Conservation (phyloP, 495 filamentous ascomycete species). For the Hyaloscypha variabilis region DNA sequence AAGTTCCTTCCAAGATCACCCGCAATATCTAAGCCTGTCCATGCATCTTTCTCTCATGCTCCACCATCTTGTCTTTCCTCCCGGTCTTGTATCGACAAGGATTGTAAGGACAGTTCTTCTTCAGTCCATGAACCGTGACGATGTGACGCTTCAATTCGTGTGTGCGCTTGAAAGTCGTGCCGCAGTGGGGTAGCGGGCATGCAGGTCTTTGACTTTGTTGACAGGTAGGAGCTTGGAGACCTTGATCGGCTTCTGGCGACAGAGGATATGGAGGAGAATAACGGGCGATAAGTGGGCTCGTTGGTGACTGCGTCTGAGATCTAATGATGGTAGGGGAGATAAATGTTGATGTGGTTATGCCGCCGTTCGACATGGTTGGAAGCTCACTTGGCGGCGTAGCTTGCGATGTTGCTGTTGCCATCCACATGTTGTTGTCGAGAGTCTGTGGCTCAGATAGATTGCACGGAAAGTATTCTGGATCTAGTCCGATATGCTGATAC, state of each 20-base stretch:
- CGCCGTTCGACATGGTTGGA: neutral
- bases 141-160: slow-evolving; percentile 11
- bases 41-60: slow-evolving; percentile 10
- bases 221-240: neutral
- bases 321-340: neutral
- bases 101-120: slow-evolving; percentile 7
- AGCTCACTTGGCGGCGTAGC: slow-evolving; percentile 9
- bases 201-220: slow-evolving; percentile 9
- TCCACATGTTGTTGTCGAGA: slow-evolving; percentile 12
- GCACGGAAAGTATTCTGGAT: slow-evolving; percentile 8
- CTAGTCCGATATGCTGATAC: slow-evolving; percentile 7
- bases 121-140: slow-evolving; percentile 7
- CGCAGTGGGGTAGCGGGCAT: slow-evolving; percentile 5
- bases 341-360: neutral
- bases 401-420: slow-evolving; percentile 2
- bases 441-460: slow-evolving; percentile 7
- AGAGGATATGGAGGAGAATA: slow-evolving; percentile 7
- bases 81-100: slow-evolving; percentile 14
- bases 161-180: slow-evolving; percentile 9
- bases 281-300: neutral
- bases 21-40: neutral
- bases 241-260: neutral
- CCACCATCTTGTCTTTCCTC: slow-evolving; percentile 14
- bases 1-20: slow-evolving; percentile 1
- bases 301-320: slow-evolving; percentile 8